Conservation (phyloP, 2,329 filamentous ascomycete genomes). For the Cercospora zeae-maydis region DNA sequence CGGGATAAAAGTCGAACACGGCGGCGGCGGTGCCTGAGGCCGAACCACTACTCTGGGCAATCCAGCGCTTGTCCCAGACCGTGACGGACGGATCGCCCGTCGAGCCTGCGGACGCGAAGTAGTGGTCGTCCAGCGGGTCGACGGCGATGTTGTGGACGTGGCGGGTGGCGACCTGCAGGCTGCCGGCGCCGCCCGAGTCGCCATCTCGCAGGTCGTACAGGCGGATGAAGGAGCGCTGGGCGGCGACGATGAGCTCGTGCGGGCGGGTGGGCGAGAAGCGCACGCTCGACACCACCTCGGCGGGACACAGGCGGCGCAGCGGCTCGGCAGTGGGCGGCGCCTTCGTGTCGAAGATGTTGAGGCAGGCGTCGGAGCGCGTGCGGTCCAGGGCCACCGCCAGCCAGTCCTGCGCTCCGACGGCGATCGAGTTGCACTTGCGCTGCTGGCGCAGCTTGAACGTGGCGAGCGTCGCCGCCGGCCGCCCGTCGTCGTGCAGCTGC, state of each 20-base stretch:
- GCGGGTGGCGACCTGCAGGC: slow-evolving; percentile 51
- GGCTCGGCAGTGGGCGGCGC: slow-evolving; percentile 48
- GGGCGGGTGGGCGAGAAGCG: slow-evolving; percentile 77
- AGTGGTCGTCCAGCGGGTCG: slow-evolving; percentile 75
- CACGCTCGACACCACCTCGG: slow-evolving; percentile 73
- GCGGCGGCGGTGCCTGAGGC: slow-evolving; percentile 55
- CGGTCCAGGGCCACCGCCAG: slow-evolving; percentile 76
- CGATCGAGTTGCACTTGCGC: slow-evolving; percentile 74
- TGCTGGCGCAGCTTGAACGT: slow-evolving; percentile 72
- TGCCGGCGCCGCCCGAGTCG: slow-evolving; percentile 23
- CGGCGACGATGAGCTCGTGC: slow-evolving; percentile 69
- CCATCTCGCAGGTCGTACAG: slow-evolving; percentile 68
- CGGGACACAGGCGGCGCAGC: slow-evolving; percentile 56
- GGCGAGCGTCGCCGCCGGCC: slow-evolving; percentile 43
- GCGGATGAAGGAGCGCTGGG: slow-evolving; percentile 69
- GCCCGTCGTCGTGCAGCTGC: slow-evolving; percentile 62
- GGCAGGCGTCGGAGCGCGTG: slow-evolving; percentile 74
- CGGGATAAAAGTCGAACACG: slow-evolving; percentile 56
- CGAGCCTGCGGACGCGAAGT: slow-evolving; percentile 73
- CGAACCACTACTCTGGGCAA: slow-evolving; percentile 34
- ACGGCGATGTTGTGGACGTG: slow-evolving; percentile 68
- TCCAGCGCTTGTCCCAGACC: slow-evolving; percentile 70
- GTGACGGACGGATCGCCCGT: slow-evolving; percentile 70
- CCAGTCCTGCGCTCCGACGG: slow-evolving; percentile 68
- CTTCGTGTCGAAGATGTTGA: slow-evolving; percentile 79